These are phyloP conservation scores for Acidiella bohemica DNA, from an alignment of 495 filamentous ascomycete species.

Conservation along the genomic window DNA sequence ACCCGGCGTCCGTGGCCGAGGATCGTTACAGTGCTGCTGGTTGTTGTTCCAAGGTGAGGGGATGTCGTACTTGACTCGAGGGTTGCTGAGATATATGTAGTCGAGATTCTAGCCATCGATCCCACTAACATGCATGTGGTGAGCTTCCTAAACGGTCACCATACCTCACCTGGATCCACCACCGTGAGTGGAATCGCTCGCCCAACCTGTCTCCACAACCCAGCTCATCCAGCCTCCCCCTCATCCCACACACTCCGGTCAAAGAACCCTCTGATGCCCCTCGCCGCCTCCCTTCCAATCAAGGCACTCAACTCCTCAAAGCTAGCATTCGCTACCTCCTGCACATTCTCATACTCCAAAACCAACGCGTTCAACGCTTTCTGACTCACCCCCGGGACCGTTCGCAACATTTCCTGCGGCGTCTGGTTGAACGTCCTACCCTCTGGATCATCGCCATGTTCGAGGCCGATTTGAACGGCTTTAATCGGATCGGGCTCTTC, in stretches of 20 bases:
- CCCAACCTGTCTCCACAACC: neutral
- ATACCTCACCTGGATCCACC: no score
- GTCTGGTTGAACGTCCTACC: constrained; percentile 51
- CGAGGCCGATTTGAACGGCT: constrained; percentile 71
- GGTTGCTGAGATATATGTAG: no score
- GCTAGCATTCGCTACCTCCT: constrained; percentile 76
- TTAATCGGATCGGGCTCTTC: constrained; percentile 81
- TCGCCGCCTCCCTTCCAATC: constrained; percentile 68
- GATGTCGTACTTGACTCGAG: no score
- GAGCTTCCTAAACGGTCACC: no score
- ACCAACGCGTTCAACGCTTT: constrained; percentile 59
- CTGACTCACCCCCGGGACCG: constrained; percentile 73
- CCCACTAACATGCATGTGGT: no score
- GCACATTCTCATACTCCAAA: constrained; percentile 59
- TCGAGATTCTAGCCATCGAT: no score
- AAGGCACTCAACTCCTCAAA: constrained; percentile 54
- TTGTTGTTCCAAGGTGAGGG: no score
- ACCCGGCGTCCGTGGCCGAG: no score
- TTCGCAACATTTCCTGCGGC: constrained; percentile 75
- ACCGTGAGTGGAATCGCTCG: no score
- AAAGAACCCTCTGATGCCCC: constrained; percentile 72
- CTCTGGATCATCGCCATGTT: constrained; percentile 43
- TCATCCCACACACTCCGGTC: constrained; percentile 61
- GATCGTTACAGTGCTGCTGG: no score
- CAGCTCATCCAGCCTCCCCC: constrained; percentile 7